Percentiles rank a stretch among this genome's conserved stretches.
These are phyloP conservation scores for Coprinopsis sp. DNA, from an alignment of 768 basidiomycete species.

Conservation along the genomic window DNA sequence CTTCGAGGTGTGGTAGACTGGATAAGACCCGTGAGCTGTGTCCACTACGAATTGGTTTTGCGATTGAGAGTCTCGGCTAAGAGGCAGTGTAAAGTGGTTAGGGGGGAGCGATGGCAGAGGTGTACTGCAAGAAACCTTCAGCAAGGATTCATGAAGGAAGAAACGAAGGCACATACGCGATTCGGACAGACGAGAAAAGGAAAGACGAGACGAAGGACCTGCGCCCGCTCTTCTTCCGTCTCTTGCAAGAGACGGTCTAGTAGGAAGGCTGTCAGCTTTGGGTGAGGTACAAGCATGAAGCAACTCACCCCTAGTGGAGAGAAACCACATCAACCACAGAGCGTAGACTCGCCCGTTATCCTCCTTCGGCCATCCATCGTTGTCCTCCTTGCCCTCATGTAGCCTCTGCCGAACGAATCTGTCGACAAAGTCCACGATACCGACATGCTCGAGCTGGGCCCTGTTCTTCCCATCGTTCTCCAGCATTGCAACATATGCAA, in stretches of 20 bases:
- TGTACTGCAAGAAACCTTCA: constrained; percentile 41
- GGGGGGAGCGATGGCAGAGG: constrained; percentile 54
- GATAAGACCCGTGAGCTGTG: constrained; percentile 14
- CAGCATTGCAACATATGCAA: constrained; percentile 48
- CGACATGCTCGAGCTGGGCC: constrained; percentile 49
- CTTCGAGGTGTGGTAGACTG: constrained; percentile 21
- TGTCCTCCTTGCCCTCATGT: constrained; percentile 29
- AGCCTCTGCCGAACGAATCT: constrained; percentile 41
- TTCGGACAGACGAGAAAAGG: constrained; percentile 19
- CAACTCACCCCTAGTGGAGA: constrained; percentile 23
- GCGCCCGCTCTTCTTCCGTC: constrained; percentile 18
- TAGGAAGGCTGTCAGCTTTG: not conserved
- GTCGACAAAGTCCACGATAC: constrained; percentile 44
- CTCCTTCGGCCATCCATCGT: constrained; percentile 57
- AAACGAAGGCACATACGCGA: constrained; percentile 1
- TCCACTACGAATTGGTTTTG: constrained; percentile 4
- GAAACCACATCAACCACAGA: constrained; percentile 63
- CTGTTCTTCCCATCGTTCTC: constrained; percentile 70
- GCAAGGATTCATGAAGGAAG: constrained; percentile 31
- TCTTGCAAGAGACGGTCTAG: constrained; percentile 26
- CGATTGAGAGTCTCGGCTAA: constrained; percentile 8
- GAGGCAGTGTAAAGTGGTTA: constrained; percentile 52
- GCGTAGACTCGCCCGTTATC: constrained; percentile 45
- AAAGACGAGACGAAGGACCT: constrained; percentile 23
- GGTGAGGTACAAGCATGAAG: not conserved